phyloP scores from a whole-genome alignment of 192 early-diverging fungal genomes.

The Backusella circina region DNA sequence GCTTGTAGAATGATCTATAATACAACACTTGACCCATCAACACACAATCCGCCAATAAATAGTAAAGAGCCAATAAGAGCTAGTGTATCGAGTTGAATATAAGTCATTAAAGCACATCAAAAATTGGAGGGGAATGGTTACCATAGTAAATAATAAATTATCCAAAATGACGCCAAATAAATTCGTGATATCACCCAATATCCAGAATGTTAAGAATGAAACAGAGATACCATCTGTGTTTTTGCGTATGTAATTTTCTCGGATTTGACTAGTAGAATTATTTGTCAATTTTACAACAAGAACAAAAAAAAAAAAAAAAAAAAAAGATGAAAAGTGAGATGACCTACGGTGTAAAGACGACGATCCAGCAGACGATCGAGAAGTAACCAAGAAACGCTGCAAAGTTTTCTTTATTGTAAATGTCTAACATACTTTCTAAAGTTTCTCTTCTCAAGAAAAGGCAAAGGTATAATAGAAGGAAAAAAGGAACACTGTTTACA shows the following conservation, averaged over 20 bases:
- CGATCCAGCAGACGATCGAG: conserved; percentile 73
- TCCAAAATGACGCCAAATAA: conserved; percentile 67
- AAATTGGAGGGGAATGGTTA: conserved; percentile 36
- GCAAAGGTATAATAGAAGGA: neutral
- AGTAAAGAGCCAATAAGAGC: conserved; percentile 65
- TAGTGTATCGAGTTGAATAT: neutral
- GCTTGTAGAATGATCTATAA: conserved; percentile 28
- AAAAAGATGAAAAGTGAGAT: neutral
- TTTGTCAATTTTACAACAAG: neutral
- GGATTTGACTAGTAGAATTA: conserved; percentile 53
- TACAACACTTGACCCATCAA: conserved; percentile 67
- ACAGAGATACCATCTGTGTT: conserved; percentile 77
- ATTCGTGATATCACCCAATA: conserved; percentile 76
- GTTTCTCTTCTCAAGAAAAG: neutral
- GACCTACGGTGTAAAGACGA: conserved; percentile 77
- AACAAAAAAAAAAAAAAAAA: neutral
- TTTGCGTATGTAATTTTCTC: conserved; percentile 70
- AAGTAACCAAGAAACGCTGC: conserved; percentile 58
- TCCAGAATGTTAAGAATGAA: conserved; percentile 68
- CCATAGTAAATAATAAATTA: conserved; percentile 62
- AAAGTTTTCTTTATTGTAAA: neutral
- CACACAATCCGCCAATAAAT: conserved; percentile 60
- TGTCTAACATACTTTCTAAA: neutral
- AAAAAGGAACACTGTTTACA: neutral
- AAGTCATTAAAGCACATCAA: neutral